phyloP scores from a whole-genome alignment of 2,329 filamentous ascomycete genomes.

The Fusarium zealandicum region DNA sequence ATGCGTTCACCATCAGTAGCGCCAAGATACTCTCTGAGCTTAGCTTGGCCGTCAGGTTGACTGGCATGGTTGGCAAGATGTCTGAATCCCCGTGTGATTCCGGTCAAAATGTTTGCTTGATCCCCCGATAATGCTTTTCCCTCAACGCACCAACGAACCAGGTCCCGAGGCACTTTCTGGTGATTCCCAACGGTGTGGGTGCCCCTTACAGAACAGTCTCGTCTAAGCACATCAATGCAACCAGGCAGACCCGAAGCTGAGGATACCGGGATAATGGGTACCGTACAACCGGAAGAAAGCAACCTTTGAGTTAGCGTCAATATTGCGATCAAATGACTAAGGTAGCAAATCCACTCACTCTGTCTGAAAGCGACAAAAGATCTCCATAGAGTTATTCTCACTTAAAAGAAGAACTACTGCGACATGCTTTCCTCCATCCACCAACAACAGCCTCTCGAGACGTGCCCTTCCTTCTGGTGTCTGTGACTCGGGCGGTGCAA shows the following conservation, averaged over 20 bases:
- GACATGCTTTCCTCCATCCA: conserved; percentile 50
- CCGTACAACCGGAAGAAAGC: conserved; percentile 39
- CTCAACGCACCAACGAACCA: conserved; percentile 39
- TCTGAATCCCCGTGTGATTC: conserved; percentile 38
- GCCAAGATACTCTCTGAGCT: conserved; percentile 43
- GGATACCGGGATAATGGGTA: conserved; percentile 54
- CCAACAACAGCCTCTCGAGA: conserved; percentile 51
- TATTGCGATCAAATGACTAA: neutral
- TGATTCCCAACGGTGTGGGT: neutral
- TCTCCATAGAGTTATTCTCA: conserved; percentile 42
- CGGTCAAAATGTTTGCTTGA: conserved; percentile 42
- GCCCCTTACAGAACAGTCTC: conserved; percentile 27
- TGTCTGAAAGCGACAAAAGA: conserved; percentile 52
- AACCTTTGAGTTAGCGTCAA: conserved; percentile 41
- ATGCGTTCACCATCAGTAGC: conserved; percentile 41
- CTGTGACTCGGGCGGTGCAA: conserved; percentile 49
- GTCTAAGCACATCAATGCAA: conserved; percentile 50
- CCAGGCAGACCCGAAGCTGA: conserved; percentile 46
- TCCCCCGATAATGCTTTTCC: conserved; percentile 40
- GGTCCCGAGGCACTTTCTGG: neutral
- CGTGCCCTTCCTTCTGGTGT: conserved; percentile 42
- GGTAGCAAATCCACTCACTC: conserved; percentile 45
- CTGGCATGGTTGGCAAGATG: conserved; percentile 38
- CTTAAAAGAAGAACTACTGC: conserved; percentile 56
- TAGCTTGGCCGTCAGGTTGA: conserved; percentile 24